These are phyloP conservation scores for Litsea cubeba DNA, from an alignment of 164 flowering plant species.

Conservation along the genomic window DNA sequence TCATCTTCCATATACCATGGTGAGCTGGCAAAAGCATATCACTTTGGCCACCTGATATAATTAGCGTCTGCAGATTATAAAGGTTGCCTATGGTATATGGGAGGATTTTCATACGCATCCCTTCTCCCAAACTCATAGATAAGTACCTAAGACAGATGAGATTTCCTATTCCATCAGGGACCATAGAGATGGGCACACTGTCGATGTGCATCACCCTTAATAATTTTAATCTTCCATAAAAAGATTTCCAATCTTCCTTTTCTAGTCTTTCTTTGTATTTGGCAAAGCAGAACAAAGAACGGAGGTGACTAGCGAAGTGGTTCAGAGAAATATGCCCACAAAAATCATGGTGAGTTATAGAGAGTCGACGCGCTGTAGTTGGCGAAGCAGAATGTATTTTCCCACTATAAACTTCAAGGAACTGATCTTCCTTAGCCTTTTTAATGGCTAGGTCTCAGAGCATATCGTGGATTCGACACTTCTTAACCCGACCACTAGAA, in stretches of 20 bases:
- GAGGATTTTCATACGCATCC: not conserved
- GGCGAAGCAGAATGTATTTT: not conserved
- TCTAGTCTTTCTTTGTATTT: not conserved
- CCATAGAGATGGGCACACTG: not conserved
- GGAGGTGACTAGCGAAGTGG: not conserved
- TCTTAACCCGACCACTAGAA: not conserved
- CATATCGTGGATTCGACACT: constrained; percentile 5
- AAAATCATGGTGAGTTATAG: not conserved
- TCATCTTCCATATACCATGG: not conserved
- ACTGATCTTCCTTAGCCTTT: constrained; percentile 10
- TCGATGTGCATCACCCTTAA: constrained; percentile 5
- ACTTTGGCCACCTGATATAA: not conserved
- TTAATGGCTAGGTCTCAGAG: constrained; percentile 4
- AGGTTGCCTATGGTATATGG: constrained; percentile 8
- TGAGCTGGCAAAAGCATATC: not conserved
- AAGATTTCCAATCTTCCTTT: not conserved
- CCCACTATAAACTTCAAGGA: not conserved
- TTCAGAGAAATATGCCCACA: not conserved
- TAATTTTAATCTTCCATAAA: not conserved
- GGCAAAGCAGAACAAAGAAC: not conserved
- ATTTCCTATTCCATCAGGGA: constrained; percentile 7
- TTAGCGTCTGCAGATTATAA: constrained; percentile 2
- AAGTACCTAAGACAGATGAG: constrained; percentile 12
- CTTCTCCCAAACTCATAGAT: not conserved
- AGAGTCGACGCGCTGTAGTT: not conserved